Base-by-base conservation (phyloP, 2,329 filamentous ascomycete species). In the Penicillium italicum region DNA sequence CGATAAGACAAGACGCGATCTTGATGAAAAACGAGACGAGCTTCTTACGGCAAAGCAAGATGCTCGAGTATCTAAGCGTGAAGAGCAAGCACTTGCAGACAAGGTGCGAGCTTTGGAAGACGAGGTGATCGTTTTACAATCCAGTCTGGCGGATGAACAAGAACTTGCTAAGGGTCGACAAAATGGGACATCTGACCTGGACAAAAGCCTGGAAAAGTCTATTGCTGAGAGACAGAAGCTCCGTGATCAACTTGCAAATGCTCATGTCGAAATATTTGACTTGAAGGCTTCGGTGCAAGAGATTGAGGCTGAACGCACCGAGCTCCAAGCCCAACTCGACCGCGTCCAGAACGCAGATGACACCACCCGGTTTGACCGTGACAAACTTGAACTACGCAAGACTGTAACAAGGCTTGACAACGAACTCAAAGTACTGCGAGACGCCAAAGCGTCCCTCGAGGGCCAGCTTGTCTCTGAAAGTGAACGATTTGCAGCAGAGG, bases 91-190 rank as follows among this genome's bases (percentile, higher is more conserved):
- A 0, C 79, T 89, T 57, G 77, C 79, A 46, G 86, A 89, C 61
- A 90, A 85, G 69, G 77, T 86, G 2, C 83, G 88, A 55, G 80
- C 81, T 8, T 71, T 92, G 20, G 87, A 92, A 67, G 88, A 91
- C 61, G 89, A 91, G 68, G 79, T 91, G n/a, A 85, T 90, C 50
- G 83, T 90, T 28, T 74, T 92, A 14, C 87, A 91, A 69, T 78
- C 80, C 22, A 82, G 80, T 36, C 72, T 87, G 41, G 85, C 89
- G 47, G 82, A 87, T 57, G 86, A 88, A 68, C 81, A 81, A 41
- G 83, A 87, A 60, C 81, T 83, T 56, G 80, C 81, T 6, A 82
- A 83, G 45, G 77, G 80, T 30, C 80, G 82, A 38, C 82, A 80
- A 62, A 79, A 78, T 58, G 81, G 84, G 53, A 75, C 86, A 14